Base-by-base conservation (phyloP, 305 asterid genomes). In the Solanum hybrid region DNA sequence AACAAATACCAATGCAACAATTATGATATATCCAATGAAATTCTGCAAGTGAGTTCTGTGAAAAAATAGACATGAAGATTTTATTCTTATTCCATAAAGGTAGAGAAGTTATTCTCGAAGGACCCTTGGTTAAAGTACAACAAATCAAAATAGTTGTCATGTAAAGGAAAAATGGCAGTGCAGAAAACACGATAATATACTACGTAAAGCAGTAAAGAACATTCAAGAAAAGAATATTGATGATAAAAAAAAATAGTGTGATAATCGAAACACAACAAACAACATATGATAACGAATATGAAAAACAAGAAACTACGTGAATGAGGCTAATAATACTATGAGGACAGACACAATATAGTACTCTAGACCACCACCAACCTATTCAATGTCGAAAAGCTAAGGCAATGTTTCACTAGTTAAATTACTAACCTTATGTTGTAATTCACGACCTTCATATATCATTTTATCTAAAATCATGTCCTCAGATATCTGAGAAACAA, bases 1-100 rank as follows among this genome's bases (percentile, higher is more conserved):
- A 75, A 15, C 80, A 75, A 75, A 75, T 27, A 6, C 11, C 35
- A 69, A 69, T 71, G 77, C 17, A 71, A 5, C 4, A 71, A 26
- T 12, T 0, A 71, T 0, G 1, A 24, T 2, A 11, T 26, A 71
- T 24, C 32, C 3, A 4, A 11, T 71, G 2, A 24, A 11, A 24
- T 71, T 0, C 4, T 0, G 2, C 1, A 5, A 24, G 2, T 66
- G 3, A n/a, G 0, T 0, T 24, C 0, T 24, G 1, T 24, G 7
- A 24, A 51, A 69, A 7, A 69, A 4, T 69, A 71, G 1, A 1
- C 2, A 5, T 1, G 0, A 3, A 12, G 4, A 12, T 5, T 3
- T 71, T 26, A 71, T 26, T 26, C 9, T n/a, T 69, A 69, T 71
- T 3, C 3, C 5, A 0, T 26, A 12, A 26, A 11, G 4, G 0